These are phyloP conservation scores for Wallacemonas sp. DNA, from an alignment of 208 protist genomes.

Conservation along the genomic window DNA sequence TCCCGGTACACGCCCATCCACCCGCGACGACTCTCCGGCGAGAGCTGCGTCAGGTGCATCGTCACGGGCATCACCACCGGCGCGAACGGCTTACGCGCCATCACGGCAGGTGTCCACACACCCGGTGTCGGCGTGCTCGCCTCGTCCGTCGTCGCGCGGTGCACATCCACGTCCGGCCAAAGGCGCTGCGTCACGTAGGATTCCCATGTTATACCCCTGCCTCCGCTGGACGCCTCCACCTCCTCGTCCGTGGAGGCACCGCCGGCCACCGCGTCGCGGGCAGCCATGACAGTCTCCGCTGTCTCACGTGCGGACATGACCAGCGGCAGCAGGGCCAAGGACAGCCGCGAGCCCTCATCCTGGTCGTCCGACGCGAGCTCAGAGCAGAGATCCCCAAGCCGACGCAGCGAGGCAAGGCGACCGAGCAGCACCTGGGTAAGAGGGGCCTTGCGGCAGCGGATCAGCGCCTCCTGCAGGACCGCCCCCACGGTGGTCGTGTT, in stretches of 20 bases:
- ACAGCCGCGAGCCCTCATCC: slow-evolving; percentile 22
- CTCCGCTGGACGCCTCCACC: neutral
- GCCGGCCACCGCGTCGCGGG: neutral
- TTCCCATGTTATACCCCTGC: slow-evolving; percentile 12
- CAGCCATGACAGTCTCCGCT: slow-evolving; percentile 30
- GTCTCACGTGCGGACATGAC: slow-evolving; percentile 62
- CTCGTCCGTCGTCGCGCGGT: neutral
- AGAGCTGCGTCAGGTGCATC: slow-evolving; percentile 30
- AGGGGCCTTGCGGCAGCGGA: slow-evolving; percentile 56
- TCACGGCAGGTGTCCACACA: slow-evolving; percentile 7
- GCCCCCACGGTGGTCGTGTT: slow-evolving; percentile 30
- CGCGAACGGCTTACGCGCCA: slow-evolving; percentile 16
- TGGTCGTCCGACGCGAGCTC: slow-evolving; percentile 14
- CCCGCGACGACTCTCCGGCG: slow-evolving; percentile 37
- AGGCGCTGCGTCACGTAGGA: slow-evolving; percentile 13
- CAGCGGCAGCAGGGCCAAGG: slow-evolving; percentile 42
- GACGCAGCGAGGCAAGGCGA: slow-evolving; percentile 15
- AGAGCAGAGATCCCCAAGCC: slow-evolving; percentile 24
- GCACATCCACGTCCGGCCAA: slow-evolving; percentile 17
- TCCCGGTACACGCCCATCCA: slow-evolving; percentile 61
- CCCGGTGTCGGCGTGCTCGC: slow-evolving; percentile 5
- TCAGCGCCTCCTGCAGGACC: slow-evolving; percentile 34
- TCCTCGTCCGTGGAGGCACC: neutral
- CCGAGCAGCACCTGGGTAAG: slow-evolving; percentile 29
- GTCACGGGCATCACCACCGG: slow-evolving; percentile 40